Evolutionary conservation across 2,329 filamentous ascomycete species (phyloP).

Genomic region (Bipolaris zeicola): DNA sequence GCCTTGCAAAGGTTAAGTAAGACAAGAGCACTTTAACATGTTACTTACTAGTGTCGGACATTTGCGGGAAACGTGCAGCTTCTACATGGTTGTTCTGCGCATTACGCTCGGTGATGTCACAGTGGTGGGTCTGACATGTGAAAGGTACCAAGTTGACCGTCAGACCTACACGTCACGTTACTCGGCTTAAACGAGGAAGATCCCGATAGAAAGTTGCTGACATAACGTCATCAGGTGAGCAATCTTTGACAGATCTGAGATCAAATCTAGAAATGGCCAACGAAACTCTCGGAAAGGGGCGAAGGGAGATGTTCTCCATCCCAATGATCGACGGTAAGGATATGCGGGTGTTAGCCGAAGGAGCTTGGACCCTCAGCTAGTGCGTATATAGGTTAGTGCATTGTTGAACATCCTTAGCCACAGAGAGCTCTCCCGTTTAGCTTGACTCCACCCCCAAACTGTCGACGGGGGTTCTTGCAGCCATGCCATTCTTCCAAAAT

Average conservation of each 20-base stretch:
- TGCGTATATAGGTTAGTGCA: constrained; percentile 3
- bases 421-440: constrained; percentile 14
- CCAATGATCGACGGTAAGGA: constrained; percentile 12
- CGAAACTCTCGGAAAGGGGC: not conserved
- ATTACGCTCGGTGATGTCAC: constrained; percentile 31
- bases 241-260: too few relatives aligned
- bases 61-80: constrained; percentile 16
- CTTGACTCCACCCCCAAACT: constrained; percentile 15
- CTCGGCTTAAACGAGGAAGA: not conserved
- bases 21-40: not conserved
- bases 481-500: constrained; percentile 31
- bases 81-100: constrained; percentile 15
- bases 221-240: not conserved
- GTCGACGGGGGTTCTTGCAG: constrained; percentile 13
- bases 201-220: too few relatives aligned
- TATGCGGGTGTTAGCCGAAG: constrained; percentile 12
- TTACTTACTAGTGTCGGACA: not conserved
- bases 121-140: constrained; percentile 27
- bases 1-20: not conserved
- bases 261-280: not conserved
- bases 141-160: constrained; percentile 12
- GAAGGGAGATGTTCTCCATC: not conserved
- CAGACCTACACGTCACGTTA: not conserved
- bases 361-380: not conserved
- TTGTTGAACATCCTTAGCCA: constrained; percentile 12